Evolutionary conservation across 1,284 basidiomycete species (phyloP).

Genomic region (Trametes sp.): DNA sequence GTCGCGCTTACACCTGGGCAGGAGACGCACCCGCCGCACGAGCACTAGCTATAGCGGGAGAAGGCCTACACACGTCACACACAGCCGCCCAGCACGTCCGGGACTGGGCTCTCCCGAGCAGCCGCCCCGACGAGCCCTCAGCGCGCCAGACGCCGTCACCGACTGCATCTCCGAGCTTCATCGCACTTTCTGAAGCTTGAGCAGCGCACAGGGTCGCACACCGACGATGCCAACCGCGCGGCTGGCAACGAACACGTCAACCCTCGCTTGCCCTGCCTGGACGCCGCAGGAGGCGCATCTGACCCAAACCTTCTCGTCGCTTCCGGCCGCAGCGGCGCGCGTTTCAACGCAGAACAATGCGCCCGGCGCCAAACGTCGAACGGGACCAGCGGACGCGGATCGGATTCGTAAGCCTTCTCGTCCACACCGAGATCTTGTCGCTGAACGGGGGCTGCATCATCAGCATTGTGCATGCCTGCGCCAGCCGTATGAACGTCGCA

Average conservation of each 20-base stretch:
- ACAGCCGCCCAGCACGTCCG: background rate
- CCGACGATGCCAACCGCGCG: constrained; percentile 2
- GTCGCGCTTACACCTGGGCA: too few species aligned
- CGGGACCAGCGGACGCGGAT: constrained; percentile 17
- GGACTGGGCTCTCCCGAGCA: constrained; percentile 8
- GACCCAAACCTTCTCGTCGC: constrained; percentile 13
- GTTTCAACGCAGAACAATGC: background rate
- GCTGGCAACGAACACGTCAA: constrained; percentile 13
- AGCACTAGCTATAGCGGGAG: constrained; percentile 14
- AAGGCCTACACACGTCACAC: background rate
- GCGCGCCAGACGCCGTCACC: constrained; percentile 7
- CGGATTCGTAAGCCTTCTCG: constrained; percentile 19
- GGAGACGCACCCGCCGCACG: too few species aligned
- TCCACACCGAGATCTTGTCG: constrained; percentile 8
- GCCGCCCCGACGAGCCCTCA: background rate
- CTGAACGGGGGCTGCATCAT: constrained; percentile 1
- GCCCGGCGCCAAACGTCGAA: background rate
- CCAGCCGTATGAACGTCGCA: background rate
- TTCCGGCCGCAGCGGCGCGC: constrained; percentile 3
- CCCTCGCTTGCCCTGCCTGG: constrained; percentile 1
- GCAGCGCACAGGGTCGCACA: constrained; percentile 4
- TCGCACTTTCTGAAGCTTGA: constrained; percentile 1
- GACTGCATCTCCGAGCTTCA: background rate
- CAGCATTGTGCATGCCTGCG: background rate
- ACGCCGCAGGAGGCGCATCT: constrained; percentile 5